A percentile compares a stretch with the other conserved stretches of the same genome.
Conservation (phyloP, 768 basidiomycete genomes). For the Astraeus odoratus region DNA sequence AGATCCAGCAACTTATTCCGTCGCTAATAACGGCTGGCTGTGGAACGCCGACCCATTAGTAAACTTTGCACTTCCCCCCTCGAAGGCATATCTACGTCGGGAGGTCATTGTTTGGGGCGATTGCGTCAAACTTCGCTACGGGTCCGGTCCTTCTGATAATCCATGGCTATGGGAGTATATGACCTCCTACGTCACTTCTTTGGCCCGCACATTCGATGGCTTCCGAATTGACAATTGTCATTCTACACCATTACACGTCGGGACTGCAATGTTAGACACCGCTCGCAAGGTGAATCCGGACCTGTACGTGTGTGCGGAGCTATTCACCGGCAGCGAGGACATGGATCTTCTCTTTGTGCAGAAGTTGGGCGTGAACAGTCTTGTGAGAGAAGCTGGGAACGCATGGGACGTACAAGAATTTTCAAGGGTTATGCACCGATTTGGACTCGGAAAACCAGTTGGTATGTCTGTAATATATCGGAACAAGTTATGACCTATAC, state of each 20-base stretch:
- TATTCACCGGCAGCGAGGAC: conserved; percentile 94
- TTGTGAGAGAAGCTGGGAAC: conserved; percentile 94
- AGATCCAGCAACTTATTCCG: conserved; percentile 52
- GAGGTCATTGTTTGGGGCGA: conserved; percentile 98
- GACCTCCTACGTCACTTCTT: conserved; percentile 70
- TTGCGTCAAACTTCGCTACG: conserved; percentile 97
- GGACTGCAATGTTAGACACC: conserved; percentile 88
- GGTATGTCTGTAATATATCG: conserved; percentile 38
- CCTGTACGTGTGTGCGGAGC: conserved; percentile 94
- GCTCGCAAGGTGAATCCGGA: conserved; percentile 85
- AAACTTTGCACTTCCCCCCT: conserved; percentile 89
- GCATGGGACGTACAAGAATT: conserved; percentile 85
- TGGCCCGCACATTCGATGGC: conserved; percentile 85
- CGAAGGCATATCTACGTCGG: conserved; percentile 91
- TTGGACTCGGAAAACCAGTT: conserved; percentile 90
- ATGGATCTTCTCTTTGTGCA: conserved; percentile 91
- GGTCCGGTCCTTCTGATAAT: conserved; percentile 68
- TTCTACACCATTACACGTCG: conserved; percentile 94
- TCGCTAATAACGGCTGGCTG: conserved; percentile 99
- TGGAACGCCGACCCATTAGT: conserved; percentile 92
- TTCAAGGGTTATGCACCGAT: conserved; percentile 80
- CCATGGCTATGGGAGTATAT: conserved; percentile 96
- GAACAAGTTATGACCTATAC: neutral
- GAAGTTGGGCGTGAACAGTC: conserved; percentile 85
- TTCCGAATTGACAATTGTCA: conserved; percentile 99